These are phyloP conservation scores for Ceratobasidium sp. DNA, from an alignment of 1,284 basidiomycete species.

Conservation along the genomic window DNA sequence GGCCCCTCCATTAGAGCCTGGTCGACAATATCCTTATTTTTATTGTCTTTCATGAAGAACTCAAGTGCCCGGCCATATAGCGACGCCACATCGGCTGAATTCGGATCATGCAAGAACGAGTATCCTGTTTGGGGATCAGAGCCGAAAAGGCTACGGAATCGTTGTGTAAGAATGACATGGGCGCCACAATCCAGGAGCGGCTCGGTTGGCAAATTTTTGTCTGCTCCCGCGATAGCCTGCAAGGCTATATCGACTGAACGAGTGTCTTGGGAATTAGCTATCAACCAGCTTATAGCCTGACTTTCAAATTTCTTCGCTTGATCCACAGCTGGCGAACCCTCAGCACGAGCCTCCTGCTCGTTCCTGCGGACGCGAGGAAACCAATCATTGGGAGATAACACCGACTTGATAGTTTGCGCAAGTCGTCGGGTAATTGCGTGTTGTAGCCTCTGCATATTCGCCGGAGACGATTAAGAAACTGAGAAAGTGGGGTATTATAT, in stretches of 20 bases:
- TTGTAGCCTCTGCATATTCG: neutral
- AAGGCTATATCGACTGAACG: constrained; percentile 23
- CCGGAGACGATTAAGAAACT: constrained; percentile 13
- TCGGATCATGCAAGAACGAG: constrained; percentile 15
- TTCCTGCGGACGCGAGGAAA: neutral
- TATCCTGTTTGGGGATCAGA: constrained; percentile 27
- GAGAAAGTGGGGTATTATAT: constrained; percentile 18
- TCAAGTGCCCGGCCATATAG: constrained; percentile 19
- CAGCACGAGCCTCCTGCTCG: neutral
- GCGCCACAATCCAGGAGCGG: constrained; percentile 17
- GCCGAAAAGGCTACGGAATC: constrained; percentile 21
- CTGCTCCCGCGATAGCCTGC: constrained; percentile 26
- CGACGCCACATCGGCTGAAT: constrained; percentile 16
- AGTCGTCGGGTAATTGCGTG: neutral
- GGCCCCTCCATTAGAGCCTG: neutral
- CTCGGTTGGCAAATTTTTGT: constrained; percentile 9
- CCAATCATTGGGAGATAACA: neutral
- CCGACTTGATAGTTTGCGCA: neutral
- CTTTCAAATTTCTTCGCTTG: constrained; percentile 13
- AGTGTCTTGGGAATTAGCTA: constrained; percentile 25
- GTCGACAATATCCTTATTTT: neutral
- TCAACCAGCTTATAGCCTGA: constrained; percentile 12
- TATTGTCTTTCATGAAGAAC: constrained; percentile 23
- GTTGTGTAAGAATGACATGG: constrained; percentile 10
- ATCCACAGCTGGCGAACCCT: neutral